Conservation (phyloP, 2,329 filamentous ascomycete genomes). For the Aspergillus eucalypticola region DNA sequence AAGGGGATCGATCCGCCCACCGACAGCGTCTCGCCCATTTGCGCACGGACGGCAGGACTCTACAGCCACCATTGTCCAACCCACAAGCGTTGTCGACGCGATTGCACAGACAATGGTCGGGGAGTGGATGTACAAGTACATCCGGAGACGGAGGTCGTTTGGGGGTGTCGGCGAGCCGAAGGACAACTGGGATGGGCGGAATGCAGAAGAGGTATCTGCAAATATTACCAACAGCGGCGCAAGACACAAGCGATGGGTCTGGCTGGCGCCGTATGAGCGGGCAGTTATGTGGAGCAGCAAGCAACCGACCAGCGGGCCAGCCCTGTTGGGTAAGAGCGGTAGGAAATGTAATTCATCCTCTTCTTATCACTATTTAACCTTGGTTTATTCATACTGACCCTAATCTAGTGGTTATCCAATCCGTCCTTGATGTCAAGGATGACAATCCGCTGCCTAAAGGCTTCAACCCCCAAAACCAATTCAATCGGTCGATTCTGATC, state of each 20-base stretch:
- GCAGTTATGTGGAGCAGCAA: constrained; percentile 98
- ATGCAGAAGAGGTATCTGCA: constrained; percentile 68
- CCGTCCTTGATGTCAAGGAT: constrained; percentile 94
- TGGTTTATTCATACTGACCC: constrained; percentile 11
- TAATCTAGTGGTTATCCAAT: constrained; percentile 80
- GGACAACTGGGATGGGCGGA: constrained; percentile 54
- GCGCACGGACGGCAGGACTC: constrained; percentile 49
- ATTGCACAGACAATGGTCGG: constrained; percentile 99
- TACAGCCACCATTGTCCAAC: constrained; percentile 61
- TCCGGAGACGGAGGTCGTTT: constrained; percentile 74
- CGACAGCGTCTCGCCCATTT: constrained; percentile 28
- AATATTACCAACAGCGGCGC: constrained; percentile 66
- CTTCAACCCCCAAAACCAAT: constrained; percentile 56
- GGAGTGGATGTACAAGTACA: constrained; percentile 61
- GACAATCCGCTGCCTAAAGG: constrained; percentile 82
- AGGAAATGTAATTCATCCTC: constrained; percentile 76
- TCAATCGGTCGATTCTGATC: constrained; percentile 93
- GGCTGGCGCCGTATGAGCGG: constrained; percentile 94
- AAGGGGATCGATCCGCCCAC: constrained; percentile 25
- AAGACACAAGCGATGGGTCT: constrained; percentile 95
- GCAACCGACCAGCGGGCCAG: constrained; percentile 84
- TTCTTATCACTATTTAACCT: neutral
- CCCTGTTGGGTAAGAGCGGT: constrained; percentile 89
- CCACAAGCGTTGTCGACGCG: constrained; percentile 84
- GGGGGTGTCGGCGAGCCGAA: constrained; percentile 65